Conservation (phyloP, 2,329 filamentous ascomycete species). For the Aspergillus udagawae region DNA sequence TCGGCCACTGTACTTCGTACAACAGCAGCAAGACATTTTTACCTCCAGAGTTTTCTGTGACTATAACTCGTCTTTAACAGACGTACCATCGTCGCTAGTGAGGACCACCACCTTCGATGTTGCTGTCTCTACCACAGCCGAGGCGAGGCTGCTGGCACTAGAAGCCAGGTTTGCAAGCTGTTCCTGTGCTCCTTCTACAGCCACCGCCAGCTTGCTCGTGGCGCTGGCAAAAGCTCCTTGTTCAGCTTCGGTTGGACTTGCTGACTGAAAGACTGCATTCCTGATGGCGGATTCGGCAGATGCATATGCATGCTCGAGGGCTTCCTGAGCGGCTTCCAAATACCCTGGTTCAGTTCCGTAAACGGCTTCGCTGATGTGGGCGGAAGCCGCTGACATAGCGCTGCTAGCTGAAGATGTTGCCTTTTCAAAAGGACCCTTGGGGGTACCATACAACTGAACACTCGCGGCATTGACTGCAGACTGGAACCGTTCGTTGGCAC, state of each 20-base stretch:
- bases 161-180: slow-evolving; percentile 31
- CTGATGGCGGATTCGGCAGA: slow-evolving; percentile 55
- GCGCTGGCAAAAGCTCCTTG: slow-evolving; percentile 33
- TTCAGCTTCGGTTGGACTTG: slow-evolving; percentile 8
- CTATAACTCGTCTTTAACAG: slow-evolving; percentile 23
- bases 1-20: background rate
- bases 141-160: slow-evolving; percentile 30
- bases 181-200: slow-evolving; percentile 35
- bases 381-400: slow-evolving; percentile 49
- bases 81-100: background rate
- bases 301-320: slow-evolving; percentile 51
- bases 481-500: slow-evolving; percentile 55
- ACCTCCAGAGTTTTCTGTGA: background rate
- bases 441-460: slow-evolving; percentile 54
- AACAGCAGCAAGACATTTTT: slow-evolving; percentile 4
- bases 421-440: slow-evolving; percentile 52
- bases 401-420: slow-evolving; percentile 52
- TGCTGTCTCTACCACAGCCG: slow-evolving; percentile 33
- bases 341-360: slow-evolving; percentile 53
- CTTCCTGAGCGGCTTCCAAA: slow-evolving; percentile 50
- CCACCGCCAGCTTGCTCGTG: slow-evolving; percentile 24
- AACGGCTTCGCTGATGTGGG: slow-evolving; percentile 50
- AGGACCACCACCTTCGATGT: slow-evolving; percentile 18
- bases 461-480: slow-evolving; percentile 58
- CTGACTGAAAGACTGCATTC: slow-evolving; percentile 48